Conservation (phyloP, 345 rosid genomes). For the Mercurialis annua region DNA sequence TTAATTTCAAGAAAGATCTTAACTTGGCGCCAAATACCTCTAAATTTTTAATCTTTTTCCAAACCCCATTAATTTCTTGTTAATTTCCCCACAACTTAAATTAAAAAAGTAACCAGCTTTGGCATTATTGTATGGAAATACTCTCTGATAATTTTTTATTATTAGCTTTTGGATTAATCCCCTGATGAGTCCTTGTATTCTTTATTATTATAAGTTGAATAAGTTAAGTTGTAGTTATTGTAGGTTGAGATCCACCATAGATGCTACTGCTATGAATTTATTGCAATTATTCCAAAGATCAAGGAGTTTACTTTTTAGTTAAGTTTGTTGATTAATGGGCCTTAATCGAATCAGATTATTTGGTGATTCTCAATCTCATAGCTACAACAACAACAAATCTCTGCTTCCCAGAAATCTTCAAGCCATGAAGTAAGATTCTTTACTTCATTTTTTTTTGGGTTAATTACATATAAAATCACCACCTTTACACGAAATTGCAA, state of each 20-base stretch:
- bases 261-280: conserved; percentile 22
- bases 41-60: no score
- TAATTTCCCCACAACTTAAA: no score
- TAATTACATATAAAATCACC: no score
- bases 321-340: conserved; percentile 33
- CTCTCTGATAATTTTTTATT: no score
- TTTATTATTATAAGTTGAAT: not conserved
- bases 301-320: not conserved
- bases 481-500: no score
- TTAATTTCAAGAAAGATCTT: no score
- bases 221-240: not conserved
- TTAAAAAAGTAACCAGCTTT: no score
- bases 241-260: conserved; percentile 39
- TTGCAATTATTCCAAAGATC: conserved; percentile 16
- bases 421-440: conserved; percentile 52
- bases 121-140: no score
- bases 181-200: conserved; percentile 1
- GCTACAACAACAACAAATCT: conserved; percentile 14
- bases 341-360: conserved; percentile 31
- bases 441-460: not conserved
- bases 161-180: no score
- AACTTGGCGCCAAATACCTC: no score
- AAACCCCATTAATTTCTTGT: no score
- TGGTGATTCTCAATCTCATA: conserved; percentile 19
- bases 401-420: conserved; percentile 35